These are phyloP conservation scores for Debaryomycetaceae sp. DNA, from an alignment of 1,139 yeast genomes.

Conservation along the genomic window DNA sequence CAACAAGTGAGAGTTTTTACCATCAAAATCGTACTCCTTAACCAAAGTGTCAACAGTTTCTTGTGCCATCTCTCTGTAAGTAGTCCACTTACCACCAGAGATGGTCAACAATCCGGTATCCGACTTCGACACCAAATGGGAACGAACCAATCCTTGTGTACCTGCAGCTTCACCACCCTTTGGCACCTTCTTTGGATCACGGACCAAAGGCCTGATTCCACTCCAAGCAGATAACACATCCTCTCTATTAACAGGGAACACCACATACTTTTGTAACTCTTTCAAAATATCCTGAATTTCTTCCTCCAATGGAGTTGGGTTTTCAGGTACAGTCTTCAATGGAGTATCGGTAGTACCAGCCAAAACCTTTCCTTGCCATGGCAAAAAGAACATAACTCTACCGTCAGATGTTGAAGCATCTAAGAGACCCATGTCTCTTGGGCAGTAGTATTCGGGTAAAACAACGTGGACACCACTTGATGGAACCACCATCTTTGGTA, in stretches of 20 bases:
- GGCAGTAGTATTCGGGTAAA: slow-evolving; percentile 89
- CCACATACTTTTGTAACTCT: slow-evolving; percentile 86
- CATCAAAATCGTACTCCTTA: slow-evolving; percentile 43
- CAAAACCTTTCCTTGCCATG: slow-evolving; percentile 96
- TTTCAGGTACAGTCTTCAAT: slow-evolving; percentile 67
- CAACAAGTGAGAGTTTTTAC: slow-evolving; percentile 27
- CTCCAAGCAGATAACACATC: slow-evolving; percentile 97
- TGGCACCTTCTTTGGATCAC: slow-evolving; percentile 69
- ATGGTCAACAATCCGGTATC: slow-evolving; percentile 78
- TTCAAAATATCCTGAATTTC: slow-evolving; percentile 85
- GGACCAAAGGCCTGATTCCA: slow-evolving; percentile 92
- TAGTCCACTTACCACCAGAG: slow-evolving; percentile 98
- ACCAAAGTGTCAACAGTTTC: slow-evolving; percentile 82
- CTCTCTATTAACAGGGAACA: slow-evolving; percentile 82
- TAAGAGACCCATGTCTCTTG: slow-evolving; percentile 80
- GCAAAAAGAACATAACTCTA: slow-evolving; percentile 93
- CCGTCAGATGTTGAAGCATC: slow-evolving; percentile 95
- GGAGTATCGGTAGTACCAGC: slow-evolving; percentile 96
- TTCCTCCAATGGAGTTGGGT: slow-evolving; percentile 84
- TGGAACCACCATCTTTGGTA: slow-evolving; percentile 84
- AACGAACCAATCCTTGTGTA: slow-evolving; percentile 86
- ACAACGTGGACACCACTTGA: slow-evolving; percentile 93
- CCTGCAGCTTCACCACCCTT: slow-evolving; percentile 42
- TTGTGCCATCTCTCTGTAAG: slow-evolving; percentile 96
- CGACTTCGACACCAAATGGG: slow-evolving; percentile 75